Conservation (phyloP, 129 eudicot species). For the Helianthus tuberosus region DNA sequence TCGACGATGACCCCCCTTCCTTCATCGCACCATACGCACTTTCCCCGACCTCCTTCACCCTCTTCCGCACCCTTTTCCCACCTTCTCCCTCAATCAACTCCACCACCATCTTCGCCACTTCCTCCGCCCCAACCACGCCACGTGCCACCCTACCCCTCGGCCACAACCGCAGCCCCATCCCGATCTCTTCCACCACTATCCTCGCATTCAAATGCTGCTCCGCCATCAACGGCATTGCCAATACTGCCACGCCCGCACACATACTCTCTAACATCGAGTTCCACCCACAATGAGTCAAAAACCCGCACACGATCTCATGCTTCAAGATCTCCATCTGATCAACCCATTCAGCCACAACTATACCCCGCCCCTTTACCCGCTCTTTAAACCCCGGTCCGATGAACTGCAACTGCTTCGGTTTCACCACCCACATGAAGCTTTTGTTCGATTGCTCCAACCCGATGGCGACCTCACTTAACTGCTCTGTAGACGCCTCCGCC, state of each 20-base stretch:
- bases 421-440: slow-evolving; percentile 57
- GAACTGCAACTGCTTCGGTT: slow-evolving; percentile 6
- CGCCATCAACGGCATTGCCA: slow-evolving; percentile 66
- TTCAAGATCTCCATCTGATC: slow-evolving; percentile 45
- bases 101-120: slow-evolving; percentile 42
- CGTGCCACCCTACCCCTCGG: slow-evolving; percentile 35
- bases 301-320: slow-evolving; percentile 49
- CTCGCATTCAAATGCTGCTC: slow-evolving; percentile 64
- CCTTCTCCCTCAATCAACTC: slow-evolving; percentile 45
- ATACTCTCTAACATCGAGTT: slow-evolving; percentile 60
- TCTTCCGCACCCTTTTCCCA: slow-evolving; percentile 37
- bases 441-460: slow-evolving; percentile 55
- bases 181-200: slow-evolving; percentile 51
- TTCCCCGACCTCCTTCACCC: slow-evolving; percentile 33
- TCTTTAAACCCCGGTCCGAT: slow-evolving; percentile 37
- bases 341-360: slow-evolving; percentile 64
- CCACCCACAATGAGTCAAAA: slow-evolving; percentile 78
- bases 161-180: slow-evolving; percentile 48
- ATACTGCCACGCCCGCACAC: slow-evolving; percentile 52
- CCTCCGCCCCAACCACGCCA: slow-evolving; percentile 46
- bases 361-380: slow-evolving; percentile 46
- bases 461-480: slow-evolving; percentile 46
- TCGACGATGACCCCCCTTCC: slow-evolving; percentile 48
- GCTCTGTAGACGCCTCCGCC: slow-evolving; percentile 44
- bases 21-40: slow-evolving; percentile 38